Evolutionary conservation across 371 early-diverging fungal genomes (phyloP).

Genomic region (Smittium culicis): DNA sequence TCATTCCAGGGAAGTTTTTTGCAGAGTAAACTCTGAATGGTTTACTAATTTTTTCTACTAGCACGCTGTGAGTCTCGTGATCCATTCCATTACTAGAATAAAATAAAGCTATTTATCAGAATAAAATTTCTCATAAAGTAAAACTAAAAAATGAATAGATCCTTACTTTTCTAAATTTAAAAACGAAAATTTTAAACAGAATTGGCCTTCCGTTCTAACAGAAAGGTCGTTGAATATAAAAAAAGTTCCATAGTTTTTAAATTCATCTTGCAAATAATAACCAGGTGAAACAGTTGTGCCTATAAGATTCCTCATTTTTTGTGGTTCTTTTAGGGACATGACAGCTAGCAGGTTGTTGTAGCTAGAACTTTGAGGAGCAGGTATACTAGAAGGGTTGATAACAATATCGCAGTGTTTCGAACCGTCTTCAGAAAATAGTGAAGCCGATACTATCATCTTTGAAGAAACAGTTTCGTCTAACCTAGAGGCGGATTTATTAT

Average conservation of each 20-base stretch:
- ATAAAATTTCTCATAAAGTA: too few relatives aligned
- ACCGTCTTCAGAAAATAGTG: conserved; percentile 41
- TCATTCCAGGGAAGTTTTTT: conserved; percentile 51
- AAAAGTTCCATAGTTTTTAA: conserved; percentile 50
- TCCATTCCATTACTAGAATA: too few relatives aligned
- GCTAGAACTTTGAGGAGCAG: conserved; percentile 26
- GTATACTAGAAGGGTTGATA: conserved; percentile 38
- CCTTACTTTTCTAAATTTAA: conserved; percentile 15
- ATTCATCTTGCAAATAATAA: conserved; percentile 43
- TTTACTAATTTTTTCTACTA: conserved; percentile 23
- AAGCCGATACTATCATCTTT: conserved; percentile 40
- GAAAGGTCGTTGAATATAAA: conserved; percentile 38
- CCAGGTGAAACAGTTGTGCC: conserved; percentile 59
- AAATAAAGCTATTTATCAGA: too few relatives aligned
- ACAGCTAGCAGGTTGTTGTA: conserved; percentile 25
- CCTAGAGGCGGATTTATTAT: neutral
- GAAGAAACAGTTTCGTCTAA: conserved; percentile 26
- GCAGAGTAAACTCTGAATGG: conserved; percentile 42
- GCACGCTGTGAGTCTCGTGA: neutral
- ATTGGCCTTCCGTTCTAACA: conserved; percentile 36
- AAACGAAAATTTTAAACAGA: conserved; percentile 32
- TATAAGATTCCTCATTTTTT: conserved; percentile 44
- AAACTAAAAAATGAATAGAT: too few relatives aligned
- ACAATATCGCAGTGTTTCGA: conserved; percentile 38
- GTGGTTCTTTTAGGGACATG: conserved; percentile 29